Percentiles rank a stretch among this genome's conserved stretches.
phyloP scores from a whole-genome alignment of 1,284 basidiomycete genomes.

The Laetiporus sulphureus region DNA sequence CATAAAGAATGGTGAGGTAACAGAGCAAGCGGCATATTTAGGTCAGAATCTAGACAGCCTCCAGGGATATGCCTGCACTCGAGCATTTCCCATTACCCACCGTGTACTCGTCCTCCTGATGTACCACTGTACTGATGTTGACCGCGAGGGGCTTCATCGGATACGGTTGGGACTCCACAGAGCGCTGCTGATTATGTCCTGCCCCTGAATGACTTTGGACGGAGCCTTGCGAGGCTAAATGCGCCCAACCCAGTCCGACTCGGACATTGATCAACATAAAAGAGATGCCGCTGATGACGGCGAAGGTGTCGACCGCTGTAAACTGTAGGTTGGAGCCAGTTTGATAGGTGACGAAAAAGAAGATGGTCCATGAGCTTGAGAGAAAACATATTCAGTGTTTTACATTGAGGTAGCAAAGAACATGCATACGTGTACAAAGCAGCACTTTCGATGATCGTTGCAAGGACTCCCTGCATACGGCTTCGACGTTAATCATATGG shows the following conservation, averaged over 20 bases:
- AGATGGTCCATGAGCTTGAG: background rate
- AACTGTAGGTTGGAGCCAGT: background rate
- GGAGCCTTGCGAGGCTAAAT: background rate
- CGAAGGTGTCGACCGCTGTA: background rate
- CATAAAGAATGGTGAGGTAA: too few relatives aligned
- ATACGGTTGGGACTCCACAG: background rate
- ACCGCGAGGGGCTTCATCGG: background rate
- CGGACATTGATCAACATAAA: background rate
- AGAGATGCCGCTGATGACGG: background rate
- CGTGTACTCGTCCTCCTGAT: background rate
- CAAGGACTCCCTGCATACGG: background rate
- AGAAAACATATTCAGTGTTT: background rate
- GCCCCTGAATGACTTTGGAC: background rate
- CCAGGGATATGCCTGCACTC: too few relatives aligned
- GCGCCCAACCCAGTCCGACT: background rate
- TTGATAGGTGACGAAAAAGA: background rate
- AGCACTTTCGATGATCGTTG: conserved; percentile 1
- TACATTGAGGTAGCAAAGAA: background rate
- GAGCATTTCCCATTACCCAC: background rate
- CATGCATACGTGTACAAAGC: conserved; percentile 1
- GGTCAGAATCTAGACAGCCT: too few relatives aligned
- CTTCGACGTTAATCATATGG: background rate
- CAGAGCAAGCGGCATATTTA: too few relatives aligned
- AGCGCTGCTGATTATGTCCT: background rate
- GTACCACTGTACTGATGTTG: background rate